phyloP scores from a whole-genome alignment of 129 eudicot genomes.

The Deinandra increscens region DNA sequence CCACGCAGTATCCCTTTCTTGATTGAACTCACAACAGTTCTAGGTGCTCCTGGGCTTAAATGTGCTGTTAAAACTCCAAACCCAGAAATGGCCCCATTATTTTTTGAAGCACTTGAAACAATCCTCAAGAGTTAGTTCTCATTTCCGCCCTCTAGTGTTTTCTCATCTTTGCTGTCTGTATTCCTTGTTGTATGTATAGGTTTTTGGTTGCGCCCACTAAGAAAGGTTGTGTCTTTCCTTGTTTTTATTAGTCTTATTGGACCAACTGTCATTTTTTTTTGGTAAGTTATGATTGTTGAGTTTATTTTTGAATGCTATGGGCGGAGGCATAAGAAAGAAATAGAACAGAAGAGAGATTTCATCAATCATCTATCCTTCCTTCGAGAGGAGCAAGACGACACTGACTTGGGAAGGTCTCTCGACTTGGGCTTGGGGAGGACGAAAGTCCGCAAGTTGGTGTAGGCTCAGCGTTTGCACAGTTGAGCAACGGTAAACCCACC shows the following conservation, averaged over 20 bases:
- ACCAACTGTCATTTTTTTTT: neutral
- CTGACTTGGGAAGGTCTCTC: no score
- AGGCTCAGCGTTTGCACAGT: no score
- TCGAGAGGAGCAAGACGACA: neutral
- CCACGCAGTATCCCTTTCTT: constrained; percentile 84
- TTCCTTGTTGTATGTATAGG: constrained; percentile 29
- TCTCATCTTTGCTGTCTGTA: neutral
- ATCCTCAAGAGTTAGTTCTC: constrained; percentile 52
- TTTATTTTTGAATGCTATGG: neutral
- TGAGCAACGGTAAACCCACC: no score
- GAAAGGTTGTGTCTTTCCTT: constrained; percentile 7
- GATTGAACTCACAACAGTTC: constrained; percentile 79
- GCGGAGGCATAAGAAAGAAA: neutral
- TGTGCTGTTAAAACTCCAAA: constrained; percentile 89
- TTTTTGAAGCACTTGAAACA: constrained; percentile 78
- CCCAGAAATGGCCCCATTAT: constrained; percentile 85
- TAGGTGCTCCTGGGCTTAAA: constrained; percentile 77
- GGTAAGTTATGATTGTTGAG: neutral
- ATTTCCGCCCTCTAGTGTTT: neutral
- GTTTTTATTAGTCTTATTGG: constrained; percentile 12
- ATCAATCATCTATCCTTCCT: neutral
- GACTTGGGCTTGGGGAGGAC: no score
- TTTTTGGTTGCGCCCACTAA: neutral
- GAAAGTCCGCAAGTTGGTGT: no score
- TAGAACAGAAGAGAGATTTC: neutral